Evolutionary conservation across 306 rosid species (phyloP), one percentile per base, ranked within the genome.

Genomic region (Leucaena leucocephala): DNA sequence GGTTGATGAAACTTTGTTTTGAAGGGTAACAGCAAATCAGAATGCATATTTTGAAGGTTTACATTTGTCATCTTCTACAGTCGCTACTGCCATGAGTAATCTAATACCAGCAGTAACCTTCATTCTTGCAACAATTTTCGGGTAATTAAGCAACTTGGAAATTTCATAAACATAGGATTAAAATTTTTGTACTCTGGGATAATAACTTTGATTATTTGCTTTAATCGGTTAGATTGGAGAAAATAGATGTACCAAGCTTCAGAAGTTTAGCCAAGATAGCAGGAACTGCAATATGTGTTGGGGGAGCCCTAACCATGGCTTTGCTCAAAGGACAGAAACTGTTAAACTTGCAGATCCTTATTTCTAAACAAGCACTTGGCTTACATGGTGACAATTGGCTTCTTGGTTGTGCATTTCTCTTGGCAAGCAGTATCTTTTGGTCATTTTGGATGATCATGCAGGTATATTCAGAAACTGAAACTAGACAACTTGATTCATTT

Each of bases 81-180:
- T 87, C 68, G 80, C 96, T 7, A 89, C 86, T 84, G 92, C 96
- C 21, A 89, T 89, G 91, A 83, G 69, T 65, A 93, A 93, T 82
- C 82, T 92, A 48, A 82, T 87, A 44, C 97, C 93, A 0, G 96
- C 91, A 5, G 63, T 90, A 61, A 89, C 97, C 35, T 88, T 90
- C 84, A 78, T 93, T 8, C 84, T 90, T 21, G 94, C 96, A 19
- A 8, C 86, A 42, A 80, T 81, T 48, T 77, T 82, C 1, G 91
- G 97, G 96, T 90, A 89, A 77, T 54, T 10, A 38, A 27, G 21
- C 42, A 74, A 21, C 17, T 64, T 14, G 69, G 4, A 36, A 63
- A 7, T 15, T 64, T 64, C 42, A 14, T 64, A 15, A 15, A 36
- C 45, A 35, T 5, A 36, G 19, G 22, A 65, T 16, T 55, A 0